A percentile compares a stretch with the other conserved stretches of the same genome.
Evolutionary conservation across 1,284 basidiomycete species (phyloP).

Genomic region (Rhodotorula sp.): DNA sequence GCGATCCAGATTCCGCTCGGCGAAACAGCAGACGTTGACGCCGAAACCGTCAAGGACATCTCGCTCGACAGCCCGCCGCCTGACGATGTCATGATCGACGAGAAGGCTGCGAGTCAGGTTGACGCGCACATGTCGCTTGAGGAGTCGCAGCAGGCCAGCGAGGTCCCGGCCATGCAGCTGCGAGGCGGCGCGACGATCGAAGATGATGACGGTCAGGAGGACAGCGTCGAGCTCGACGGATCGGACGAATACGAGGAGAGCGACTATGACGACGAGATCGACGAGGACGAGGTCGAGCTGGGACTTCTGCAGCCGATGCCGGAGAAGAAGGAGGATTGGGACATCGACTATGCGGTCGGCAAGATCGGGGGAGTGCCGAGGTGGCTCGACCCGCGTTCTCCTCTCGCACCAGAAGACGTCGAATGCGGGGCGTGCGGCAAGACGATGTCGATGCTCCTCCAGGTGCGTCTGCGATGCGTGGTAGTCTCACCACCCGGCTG

Average conservation of each 20-base stretch:
- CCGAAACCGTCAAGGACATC: slow-evolving; percentile 17
- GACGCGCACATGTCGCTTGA: slow-evolving; percentile 20
- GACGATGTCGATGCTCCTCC: slow-evolving; percentile 30
- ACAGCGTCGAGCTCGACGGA: background rate
- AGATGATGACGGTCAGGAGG: background rate
- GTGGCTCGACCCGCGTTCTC: slow-evolving; percentile 33
- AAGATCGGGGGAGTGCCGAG: slow-evolving; percentile 32
- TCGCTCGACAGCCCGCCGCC: slow-evolving; percentile 3
- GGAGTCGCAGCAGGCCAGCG: background rate
- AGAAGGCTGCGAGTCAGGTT: background rate
- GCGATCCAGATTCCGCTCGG: background rate
- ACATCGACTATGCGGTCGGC: slow-evolving; percentile 34
- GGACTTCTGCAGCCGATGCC: slow-evolving; percentile 28
- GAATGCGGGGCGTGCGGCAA: slow-evolving; percentile 18
- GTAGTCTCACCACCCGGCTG: too few relatives aligned
- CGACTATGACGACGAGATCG: slow-evolving; percentile 26
- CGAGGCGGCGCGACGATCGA: slow-evolving; percentile 23
- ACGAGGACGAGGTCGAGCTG: slow-evolving; percentile 40
- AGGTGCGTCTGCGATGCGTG: slow-evolving; percentile 7
- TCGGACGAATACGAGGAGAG: slow-evolving; percentile 8
- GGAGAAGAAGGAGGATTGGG: slow-evolving; percentile 26
- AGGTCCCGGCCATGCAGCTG: slow-evolving; percentile 2
- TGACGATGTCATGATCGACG: slow-evolving; percentile 1
- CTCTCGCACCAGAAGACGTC: slow-evolving; percentile 16
- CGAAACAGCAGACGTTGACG: slow-evolving; percentile 1